These are phyloP conservation scores for Herpetomonas tarakana DNA, from an alignment of 208 protist genomes.

Conservation along the genomic window DNA sequence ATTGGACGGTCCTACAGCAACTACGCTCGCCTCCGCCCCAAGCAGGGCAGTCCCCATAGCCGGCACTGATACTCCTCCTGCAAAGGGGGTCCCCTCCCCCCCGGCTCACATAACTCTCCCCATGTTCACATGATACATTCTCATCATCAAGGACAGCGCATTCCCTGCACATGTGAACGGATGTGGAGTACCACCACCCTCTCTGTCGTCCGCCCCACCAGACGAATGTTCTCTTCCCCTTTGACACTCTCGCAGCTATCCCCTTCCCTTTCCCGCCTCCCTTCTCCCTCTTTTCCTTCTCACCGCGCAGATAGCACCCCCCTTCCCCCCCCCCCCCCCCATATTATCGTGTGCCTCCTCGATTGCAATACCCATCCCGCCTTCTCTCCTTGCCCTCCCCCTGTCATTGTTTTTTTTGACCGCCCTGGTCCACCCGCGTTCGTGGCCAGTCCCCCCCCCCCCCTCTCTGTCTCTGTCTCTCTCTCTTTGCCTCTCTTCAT, in stretches of 20 bases:
- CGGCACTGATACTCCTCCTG: background rate
- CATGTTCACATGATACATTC: too few relatives aligned
- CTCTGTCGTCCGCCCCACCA: background rate
- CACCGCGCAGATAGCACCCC: background rate
- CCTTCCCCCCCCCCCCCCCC: too few relatives aligned
- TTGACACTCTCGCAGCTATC: background rate
- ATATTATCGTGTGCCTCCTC: too few relatives aligned
- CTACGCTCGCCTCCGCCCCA: constrained; percentile 40
- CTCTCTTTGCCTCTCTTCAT: too few relatives aligned
- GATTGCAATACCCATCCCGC: too few relatives aligned
- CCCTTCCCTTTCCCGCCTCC: background rate
- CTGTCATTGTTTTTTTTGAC: too few relatives aligned
- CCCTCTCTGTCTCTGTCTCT: too few relatives aligned
- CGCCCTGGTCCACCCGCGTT: too few relatives aligned
- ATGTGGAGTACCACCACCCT: background rate
- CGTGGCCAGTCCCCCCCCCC: too few relatives aligned
- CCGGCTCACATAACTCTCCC: too few relatives aligned
- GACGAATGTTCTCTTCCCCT: background rate
- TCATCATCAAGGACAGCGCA: too few relatives aligned
- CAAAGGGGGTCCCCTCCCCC: background rate
- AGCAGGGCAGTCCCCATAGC: background rate
- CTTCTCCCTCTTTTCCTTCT: background rate
- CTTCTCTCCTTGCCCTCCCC: too few relatives aligned
- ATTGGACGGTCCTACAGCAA: constrained; percentile 74
- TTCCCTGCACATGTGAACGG: background rate